Evolutionary conservation across 805 yeast species (phyloP).

Genomic region (Cyberlindnera mississippiensis): DNA sequence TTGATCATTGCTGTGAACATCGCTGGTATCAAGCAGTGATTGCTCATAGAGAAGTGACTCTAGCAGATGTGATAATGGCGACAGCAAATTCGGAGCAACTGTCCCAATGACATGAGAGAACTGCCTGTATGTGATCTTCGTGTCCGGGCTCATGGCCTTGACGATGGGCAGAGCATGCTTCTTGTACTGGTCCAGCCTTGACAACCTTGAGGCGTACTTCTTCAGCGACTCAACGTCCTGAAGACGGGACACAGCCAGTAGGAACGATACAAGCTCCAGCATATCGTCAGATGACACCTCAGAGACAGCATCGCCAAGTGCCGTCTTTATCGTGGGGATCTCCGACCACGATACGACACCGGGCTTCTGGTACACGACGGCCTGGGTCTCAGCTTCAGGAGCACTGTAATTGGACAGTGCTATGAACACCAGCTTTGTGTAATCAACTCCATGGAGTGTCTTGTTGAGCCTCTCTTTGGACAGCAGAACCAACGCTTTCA

Average conservation of each 20-base stretch:
- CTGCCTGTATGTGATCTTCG: slow-evolving; percentile 31
- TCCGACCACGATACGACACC: slow-evolving; percentile 25
- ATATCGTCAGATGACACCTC: slow-evolving; percentile 40
- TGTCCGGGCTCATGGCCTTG: slow-evolving; percentile 42
- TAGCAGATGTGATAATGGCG: slow-evolving; percentile 42
- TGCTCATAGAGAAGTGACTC: slow-evolving; percentile 38
- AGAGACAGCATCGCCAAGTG: slow-evolving; percentile 42
- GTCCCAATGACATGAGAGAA: slow-evolving; percentile 31
- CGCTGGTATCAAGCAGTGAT: too few relatives aligned
- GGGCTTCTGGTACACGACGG: slow-evolving; percentile 12
- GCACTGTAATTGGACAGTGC: slow-evolving; percentile 38
- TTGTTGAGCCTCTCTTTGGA: slow-evolving; percentile 39
- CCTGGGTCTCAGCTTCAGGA: slow-evolving; percentile 17
- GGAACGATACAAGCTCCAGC: slow-evolving; percentile 43
- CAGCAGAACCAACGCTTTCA: slow-evolving; percentile 42
- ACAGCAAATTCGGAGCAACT: slow-evolving; percentile 41
- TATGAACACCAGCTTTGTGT: slow-evolving; percentile 43
- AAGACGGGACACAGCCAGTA: slow-evolving; percentile 42
- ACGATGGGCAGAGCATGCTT: slow-evolving; percentile 41
- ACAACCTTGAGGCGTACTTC: slow-evolving; percentile 24
- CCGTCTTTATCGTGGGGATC: slow-evolving; percentile 36
- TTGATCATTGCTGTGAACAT: slow-evolving; percentile 6
- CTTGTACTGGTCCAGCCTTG: slow-evolving; percentile 42
- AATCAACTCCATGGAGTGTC: slow-evolving; percentile 36
- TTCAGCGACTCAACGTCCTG: slow-evolving; percentile 33